Evolutionary conservation across 352 stramenopile genomes (phyloP).

Genomic region (Phytophthora aleatoria): DNA sequence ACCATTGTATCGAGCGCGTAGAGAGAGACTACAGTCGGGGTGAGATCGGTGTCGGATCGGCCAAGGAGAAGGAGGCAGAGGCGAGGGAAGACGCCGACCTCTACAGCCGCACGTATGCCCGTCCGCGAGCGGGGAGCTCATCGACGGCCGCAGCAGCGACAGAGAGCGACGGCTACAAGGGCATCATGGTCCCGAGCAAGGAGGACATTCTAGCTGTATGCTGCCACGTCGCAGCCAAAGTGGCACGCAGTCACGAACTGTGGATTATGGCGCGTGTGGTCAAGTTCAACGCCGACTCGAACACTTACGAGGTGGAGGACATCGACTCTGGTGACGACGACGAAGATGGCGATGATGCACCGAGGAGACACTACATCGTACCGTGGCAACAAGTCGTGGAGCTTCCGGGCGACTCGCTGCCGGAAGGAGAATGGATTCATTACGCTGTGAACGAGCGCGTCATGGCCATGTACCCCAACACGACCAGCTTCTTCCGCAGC

Average conservation of each 20-base stretch:
- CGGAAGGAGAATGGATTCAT: constrained; percentile 74
- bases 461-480: constrained; percentile 98
- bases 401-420: constrained; percentile 80
- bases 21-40: constrained; percentile 57
- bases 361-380: constrained; percentile 68
- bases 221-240: constrained; percentile 74
- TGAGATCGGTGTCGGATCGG: constrained; percentile 31
- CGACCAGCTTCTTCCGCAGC: constrained; percentile 96
- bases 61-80: constrained; percentile 27
- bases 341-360: constrained; percentile 57
- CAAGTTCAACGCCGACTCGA: constrained; percentile 85
- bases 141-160: constrained; percentile 4
- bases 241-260: constrained; percentile 78
- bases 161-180: constrained; percentile 18
- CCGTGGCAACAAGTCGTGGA: constrained; percentile 87
- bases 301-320: constrained; percentile 96
- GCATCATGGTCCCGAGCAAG: constrained; percentile 25
- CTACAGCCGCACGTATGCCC: constrained; percentile 40
- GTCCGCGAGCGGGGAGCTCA: constrained; percentile 26
- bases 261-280: constrained; percentile 95
- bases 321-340: constrained; percentile 90
- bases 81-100: constrained; percentile 32
- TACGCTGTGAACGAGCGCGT: constrained; percentile 90
- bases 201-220: constrained; percentile 53
- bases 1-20: constrained; percentile 54